These are phyloP conservation scores for Hymenoscyphus linearis DNA, from an alignment of 2,329 filamentous ascomycete species.

Conservation along the genomic window DNA sequence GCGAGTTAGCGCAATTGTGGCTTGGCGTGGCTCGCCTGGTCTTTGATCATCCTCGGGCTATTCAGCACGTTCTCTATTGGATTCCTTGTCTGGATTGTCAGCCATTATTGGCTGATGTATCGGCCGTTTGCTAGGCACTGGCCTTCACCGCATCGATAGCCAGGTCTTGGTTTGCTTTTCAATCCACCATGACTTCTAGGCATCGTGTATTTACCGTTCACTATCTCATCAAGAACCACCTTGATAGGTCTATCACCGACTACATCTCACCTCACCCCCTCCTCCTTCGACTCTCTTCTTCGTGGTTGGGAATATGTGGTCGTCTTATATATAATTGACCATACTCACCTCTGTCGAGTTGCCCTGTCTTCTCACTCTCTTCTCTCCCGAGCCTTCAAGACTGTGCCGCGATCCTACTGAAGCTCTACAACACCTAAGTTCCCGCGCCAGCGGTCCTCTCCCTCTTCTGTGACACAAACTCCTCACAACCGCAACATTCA, in stretches of 20 bases:
- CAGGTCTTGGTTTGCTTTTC: neutral
- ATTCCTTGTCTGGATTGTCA: neutral
- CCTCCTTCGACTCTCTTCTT: neutral
- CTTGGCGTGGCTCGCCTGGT: too few species aligned
- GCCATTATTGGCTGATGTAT: neutral
- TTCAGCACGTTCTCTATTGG: too few species aligned
- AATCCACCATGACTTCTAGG: neutral
- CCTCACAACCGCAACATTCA: neutral
- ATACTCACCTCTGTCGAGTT: neutral
- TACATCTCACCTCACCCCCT: neutral
- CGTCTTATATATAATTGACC: neutral
- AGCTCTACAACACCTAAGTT: neutral
- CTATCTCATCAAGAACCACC: too few species aligned
- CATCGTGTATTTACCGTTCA: too few species aligned
- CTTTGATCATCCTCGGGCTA: too few species aligned
- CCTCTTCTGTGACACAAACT: neutral
- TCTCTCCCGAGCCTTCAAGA: neutral
- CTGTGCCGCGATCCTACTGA: neutral
- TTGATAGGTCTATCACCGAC: neutral
- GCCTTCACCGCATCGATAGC: neutral
- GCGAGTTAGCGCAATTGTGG: too few species aligned
- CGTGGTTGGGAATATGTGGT: neutral
- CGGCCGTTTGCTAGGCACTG: neutral
- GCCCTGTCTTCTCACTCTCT: too few species aligned
- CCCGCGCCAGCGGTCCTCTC: neutral